These are phyloP conservation scores for Phyllosticta citrichinensis DNA, from an alignment of 2,329 filamentous ascomycete genomes.

Conservation along the genomic window DNA sequence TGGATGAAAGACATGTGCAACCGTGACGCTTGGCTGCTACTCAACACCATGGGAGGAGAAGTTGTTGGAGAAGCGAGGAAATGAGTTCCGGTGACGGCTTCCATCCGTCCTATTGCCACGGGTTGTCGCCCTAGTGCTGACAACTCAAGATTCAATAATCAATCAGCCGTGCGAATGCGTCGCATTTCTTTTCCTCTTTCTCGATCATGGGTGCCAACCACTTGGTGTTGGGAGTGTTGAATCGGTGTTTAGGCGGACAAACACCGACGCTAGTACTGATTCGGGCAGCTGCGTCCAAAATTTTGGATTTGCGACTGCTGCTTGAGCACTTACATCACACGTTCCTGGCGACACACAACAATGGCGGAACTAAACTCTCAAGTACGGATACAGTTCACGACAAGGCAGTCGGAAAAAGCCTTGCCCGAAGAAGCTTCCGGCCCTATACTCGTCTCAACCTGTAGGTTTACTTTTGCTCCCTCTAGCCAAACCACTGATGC, in stretches of 20 bases:
- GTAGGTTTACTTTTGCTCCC: conserved; percentile 25
- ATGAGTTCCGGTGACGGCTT: neutral
- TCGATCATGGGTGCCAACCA: too few species aligned
- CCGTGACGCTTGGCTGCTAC: neutral
- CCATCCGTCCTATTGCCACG: too few species aligned
- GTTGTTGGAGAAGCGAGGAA: too few species aligned
- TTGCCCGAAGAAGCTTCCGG: conserved; percentile 42
- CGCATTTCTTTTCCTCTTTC: too few species aligned
- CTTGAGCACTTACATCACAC: neutral
- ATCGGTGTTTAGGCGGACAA: conserved; percentile 3
- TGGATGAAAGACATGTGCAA: neutral
- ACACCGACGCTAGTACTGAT: conserved; percentile 8
- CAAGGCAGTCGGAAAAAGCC: conserved; percentile 43
- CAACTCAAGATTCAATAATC: too few species aligned
- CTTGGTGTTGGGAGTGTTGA: neutral
- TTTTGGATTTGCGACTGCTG: conserved; percentile 7
- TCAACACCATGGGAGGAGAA: neutral
- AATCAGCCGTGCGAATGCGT: too few species aligned
- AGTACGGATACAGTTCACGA: conserved; percentile 45
- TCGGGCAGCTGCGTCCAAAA: conserved; percentile 6
- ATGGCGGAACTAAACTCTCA: conserved; percentile 17
- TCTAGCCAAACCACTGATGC: neutral
- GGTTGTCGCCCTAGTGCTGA: neutral
- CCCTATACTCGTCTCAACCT: conserved; percentile 48
- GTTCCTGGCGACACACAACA: neutral